Evolutionary conservation across 2,329 filamentous ascomycete genomes (phyloP).

Genomic region (Beauveria sp.): DNA sequence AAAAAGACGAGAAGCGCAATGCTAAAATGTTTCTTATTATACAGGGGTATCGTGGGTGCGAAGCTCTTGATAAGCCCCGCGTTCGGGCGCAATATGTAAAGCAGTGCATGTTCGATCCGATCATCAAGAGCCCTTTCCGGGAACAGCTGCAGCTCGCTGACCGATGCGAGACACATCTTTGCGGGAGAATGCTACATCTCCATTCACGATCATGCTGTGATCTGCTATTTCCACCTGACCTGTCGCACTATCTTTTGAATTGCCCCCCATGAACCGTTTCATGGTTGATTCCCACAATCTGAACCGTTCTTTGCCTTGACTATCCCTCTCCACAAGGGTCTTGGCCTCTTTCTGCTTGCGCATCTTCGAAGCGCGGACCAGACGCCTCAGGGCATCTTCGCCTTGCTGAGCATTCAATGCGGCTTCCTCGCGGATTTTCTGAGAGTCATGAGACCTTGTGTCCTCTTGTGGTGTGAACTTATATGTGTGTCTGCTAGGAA

Average conservation of each 20-base stretch:
- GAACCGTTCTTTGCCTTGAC: conserved; percentile 46
- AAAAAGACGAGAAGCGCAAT: not conserved
- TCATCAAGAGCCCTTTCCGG: conserved; percentile 1
- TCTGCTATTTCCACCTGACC: conserved; percentile 48
- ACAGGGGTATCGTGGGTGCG: not conserved
- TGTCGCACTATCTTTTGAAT: conserved; percentile 24
- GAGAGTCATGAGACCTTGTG: conserved; percentile 39
- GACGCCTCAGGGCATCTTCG: conserved; percentile 51
- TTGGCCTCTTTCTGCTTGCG: conserved; percentile 58
- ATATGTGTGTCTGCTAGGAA: conserved; percentile 59
- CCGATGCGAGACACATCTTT: conserved; percentile 44
- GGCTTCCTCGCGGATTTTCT: conserved; percentile 53
- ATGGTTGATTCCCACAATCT: conserved; percentile 55
- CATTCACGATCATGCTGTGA: conserved; percentile 58
- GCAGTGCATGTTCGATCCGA: not conserved
- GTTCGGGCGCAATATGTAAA: not conserved
- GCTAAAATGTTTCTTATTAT: not conserved
- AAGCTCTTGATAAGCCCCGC: not conserved
- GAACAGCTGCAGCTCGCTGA: conserved; percentile 26
- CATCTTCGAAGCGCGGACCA: conserved; percentile 56
- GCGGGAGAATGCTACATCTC: conserved; percentile 44
- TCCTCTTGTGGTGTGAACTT: conserved; percentile 49
- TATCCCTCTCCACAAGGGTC: conserved; percentile 44
- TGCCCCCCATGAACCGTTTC: conserved; percentile 41
- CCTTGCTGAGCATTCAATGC: conserved; percentile 53